Percentiles rank a stretch among this genome's conserved stretches.
Conservation (phyloP, 202 grass and related monocot species). For the Thinopyrum obtusiflorum region DNA sequence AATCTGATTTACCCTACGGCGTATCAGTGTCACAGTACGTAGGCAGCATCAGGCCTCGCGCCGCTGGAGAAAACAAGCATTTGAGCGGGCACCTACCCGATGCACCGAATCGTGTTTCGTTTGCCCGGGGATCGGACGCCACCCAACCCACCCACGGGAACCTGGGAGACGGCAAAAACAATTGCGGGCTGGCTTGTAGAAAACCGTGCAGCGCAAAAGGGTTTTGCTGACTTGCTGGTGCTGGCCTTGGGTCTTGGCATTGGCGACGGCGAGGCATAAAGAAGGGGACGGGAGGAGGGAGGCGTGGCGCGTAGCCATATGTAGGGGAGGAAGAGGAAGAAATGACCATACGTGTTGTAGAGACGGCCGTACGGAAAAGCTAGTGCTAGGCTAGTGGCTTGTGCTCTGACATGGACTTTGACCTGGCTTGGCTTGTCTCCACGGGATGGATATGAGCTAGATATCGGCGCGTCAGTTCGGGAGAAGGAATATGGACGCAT, state of each 20-base stretch:
- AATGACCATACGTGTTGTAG: slow-evolving; percentile 11
- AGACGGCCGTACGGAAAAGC: neutral
- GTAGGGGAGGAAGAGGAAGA: neutral
- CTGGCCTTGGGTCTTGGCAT: neutral
- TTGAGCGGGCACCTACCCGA: neutral
- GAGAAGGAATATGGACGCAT: neutral
- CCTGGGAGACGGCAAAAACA: slow-evolving; percentile 3
- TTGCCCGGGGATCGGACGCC: neutral
- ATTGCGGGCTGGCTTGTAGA: neutral
- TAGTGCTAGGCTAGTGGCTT: neutral
- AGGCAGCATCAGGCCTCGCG: slow-evolving; percentile 21
- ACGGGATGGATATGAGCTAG: neutral
- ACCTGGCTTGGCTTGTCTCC: neutral
- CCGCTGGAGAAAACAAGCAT: neutral
- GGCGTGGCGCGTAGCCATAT: neutral
- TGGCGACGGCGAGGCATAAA: neutral
- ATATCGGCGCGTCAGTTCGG: neutral
- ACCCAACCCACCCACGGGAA: neutral
- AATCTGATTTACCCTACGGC: slow-evolving; percentile 6
- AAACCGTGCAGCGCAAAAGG: slow-evolving; percentile 4
- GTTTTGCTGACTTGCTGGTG: neutral
- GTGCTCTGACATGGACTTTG: slow-evolving; percentile 4
- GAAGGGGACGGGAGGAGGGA: neutral
- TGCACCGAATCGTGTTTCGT: slow-evolving; percentile 26
- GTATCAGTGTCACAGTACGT: neutral